Base-by-base conservation (phyloP, 768 basidiomycete genomes). In the Pleurotus pulmonarius region DNA sequence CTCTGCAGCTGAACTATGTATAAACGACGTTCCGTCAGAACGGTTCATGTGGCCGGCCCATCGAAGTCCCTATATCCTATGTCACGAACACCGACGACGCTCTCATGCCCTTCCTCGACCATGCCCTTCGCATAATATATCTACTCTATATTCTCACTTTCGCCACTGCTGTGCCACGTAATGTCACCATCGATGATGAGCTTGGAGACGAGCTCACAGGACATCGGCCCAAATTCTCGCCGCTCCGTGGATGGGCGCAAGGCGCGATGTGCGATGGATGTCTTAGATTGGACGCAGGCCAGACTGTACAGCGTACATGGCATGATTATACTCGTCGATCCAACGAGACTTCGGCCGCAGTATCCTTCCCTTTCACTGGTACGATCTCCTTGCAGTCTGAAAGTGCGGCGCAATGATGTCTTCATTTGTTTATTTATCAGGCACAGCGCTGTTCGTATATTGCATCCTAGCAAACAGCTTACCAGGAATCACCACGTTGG, bases 161-260 rank as follows among this genome's bases (percentile, higher is more conserved):
- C 20, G 41, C 46, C 7, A 18, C 22, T 20, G 46, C 46, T 47
- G 22, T 7, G 15, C n/a, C 48, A 13, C n/a, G 6, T 16, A 49
- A 49, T 49, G n/a, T 49, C 5, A 49, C 48, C 16, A 49, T 49
- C 48, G 48, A 49, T 34, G 48, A 49, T 29, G 48, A 49, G 20
- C 15, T 34, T 34, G 48, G 48, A 49, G 48, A 41, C 25, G 22
- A 53, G 12, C 18, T 53, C 22, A 53, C 15, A 37, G 38, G 20
- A 9, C 13, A 11, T 41, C 15, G 11, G 25, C 51, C 51, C 11
- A 11, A 12, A 9, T 53, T 38, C 26, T 53, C 16, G 12, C 51
- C 51, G 5, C 16, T 39, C 16, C 18, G 6, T n/a, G 39, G 38
- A 16, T 53, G 51, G 51, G 39, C 34, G n/a, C 39, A 40, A 24